Base-by-base conservation (phyloP, 352 stramenopile species). In the Phytophthora rubi region DNA sequence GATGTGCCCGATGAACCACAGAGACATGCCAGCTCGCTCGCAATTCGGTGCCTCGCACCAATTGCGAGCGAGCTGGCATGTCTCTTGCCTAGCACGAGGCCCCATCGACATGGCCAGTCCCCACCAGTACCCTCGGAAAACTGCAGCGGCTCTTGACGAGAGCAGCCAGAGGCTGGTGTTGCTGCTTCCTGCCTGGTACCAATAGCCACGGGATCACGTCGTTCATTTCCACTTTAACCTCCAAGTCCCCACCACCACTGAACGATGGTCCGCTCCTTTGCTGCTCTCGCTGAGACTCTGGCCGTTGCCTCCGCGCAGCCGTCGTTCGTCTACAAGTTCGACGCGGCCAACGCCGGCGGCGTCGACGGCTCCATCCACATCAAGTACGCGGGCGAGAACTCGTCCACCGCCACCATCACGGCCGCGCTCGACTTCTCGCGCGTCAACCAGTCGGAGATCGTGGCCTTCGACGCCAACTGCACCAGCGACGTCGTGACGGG, bases 311-410 rank as follows among this genome's bases (percentile, higher is more conserved):
- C 70, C 13, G 67, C 67, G 1, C 68, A 76, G 33, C 71, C 71
- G 44, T 59, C 59, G 45, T 83, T 66, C 65, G 58, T 72, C 13
- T 89, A 87, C 75, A 71, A 68, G 53, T 89, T 85, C 58, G 73
- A 85, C 54, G 62, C 72, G 9, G 48, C 49, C 10, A 64, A 30
- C 3, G 73, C 80, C 13, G 77, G 15, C 18, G 80, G 80, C 39
- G 59, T 88, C 6, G 56, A 75, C 33, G 77, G 80, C 16, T 67
- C 62, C 3, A 81, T 85, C 42, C 49, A 68, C 47, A 65, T 88
- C 21, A 70, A 82, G 59, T 85, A 88, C 60, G 58, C 65, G 0
- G 60, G 42, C 3, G 71, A 71, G 30, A 59, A 74, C 53, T 77
- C 62, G 30, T 71, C 72, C 32, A 70, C 35, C 10, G 68, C 66